Evolutionary conservation across 139 green algal species (phyloP).

Genomic region (Tetradesmus obliquus): DNA sequence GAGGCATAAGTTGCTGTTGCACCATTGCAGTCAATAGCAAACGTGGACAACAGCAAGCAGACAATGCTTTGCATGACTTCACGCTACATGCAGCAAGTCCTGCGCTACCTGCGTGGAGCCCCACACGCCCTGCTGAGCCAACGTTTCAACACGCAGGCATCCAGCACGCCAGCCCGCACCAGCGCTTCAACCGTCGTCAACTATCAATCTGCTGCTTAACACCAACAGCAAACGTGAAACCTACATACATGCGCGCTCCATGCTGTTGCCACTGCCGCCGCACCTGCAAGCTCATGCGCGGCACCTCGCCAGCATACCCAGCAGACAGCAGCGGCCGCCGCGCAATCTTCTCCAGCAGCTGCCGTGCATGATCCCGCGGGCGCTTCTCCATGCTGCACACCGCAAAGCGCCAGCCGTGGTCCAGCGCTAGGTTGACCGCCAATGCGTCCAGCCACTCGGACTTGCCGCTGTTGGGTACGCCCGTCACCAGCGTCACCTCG

Average conservation of each 20-base stretch:
- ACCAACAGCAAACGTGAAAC: too few species aligned
- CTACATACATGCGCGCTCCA: background rate
- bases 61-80: too few species aligned
- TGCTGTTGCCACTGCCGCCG: background rate
- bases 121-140: too few species aligned
- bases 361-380: conserved; percentile 37
- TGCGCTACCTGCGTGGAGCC: too few species aligned
- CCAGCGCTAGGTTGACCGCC: conserved; percentile 84
- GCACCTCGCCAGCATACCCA: conserved; percentile 16
- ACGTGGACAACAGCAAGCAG: too few species aligned
- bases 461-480: conserved; percentile 98
- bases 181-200: too few species aligned
- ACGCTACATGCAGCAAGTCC: too few species aligned
- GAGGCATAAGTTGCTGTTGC: background rate
- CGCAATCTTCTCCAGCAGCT: conserved; percentile 57
- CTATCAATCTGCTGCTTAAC: too few species aligned
- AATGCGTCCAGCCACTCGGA: conserved; percentile 97
- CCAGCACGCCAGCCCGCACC: too few species aligned
- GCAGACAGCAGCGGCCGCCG: conserved; percentile 20
- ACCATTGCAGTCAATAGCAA: background rate
- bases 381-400: conserved; percentile 94
- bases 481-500: conserved; percentile 96
- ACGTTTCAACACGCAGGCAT: too few species aligned
- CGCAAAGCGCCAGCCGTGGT: conserved; percentile 88
- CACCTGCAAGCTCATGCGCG: conserved; percentile 25